These are phyloP conservation scores for Rhinocladiella similis DNA, from an alignment of 2,329 filamentous ascomycete genomes.

Conservation along the genomic window DNA sequence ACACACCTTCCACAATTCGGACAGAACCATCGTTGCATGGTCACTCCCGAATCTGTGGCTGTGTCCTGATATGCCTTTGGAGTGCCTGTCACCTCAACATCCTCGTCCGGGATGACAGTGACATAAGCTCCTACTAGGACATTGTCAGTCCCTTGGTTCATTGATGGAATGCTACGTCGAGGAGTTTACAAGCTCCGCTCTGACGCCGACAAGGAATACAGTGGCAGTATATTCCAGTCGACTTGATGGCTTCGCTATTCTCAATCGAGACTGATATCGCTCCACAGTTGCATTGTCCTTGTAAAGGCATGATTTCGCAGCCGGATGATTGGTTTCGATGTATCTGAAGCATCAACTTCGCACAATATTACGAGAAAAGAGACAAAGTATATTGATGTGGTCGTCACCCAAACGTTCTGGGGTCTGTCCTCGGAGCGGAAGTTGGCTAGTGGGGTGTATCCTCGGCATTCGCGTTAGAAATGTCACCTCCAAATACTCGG, in stretches of 20 bases:
- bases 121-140: constrained; percentile 11
- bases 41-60: constrained; percentile 14
- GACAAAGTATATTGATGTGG: no score
- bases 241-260: constrained; percentile 3
- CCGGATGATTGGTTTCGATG: no score
- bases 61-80: constrained; percentile 15
- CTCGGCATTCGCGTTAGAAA: no score
- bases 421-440: no score
- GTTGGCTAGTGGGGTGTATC: no score
- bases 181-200: constrained; percentile 12
- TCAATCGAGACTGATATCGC: constrained; percentile 16
- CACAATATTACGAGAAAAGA: no score
- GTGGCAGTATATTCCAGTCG: constrained; percentile 6
- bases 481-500: no score
- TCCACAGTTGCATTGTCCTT: constrained; percentile 21
- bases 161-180: neutral
- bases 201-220: constrained; percentile 15
- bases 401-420: no score
- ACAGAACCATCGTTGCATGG: constrained; percentile 17
- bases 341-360: no score
- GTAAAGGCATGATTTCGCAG: constrained; percentile 6
- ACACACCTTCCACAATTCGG: constrained; percentile 18
- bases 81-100: constrained; percentile 12
- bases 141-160: neutral
- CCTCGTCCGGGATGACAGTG: constrained; percentile 5